Evolutionary conservation across 2,329 filamentous ascomycete species (phyloP).

Genomic region (Rhytidhysteron rufulum): DNA sequence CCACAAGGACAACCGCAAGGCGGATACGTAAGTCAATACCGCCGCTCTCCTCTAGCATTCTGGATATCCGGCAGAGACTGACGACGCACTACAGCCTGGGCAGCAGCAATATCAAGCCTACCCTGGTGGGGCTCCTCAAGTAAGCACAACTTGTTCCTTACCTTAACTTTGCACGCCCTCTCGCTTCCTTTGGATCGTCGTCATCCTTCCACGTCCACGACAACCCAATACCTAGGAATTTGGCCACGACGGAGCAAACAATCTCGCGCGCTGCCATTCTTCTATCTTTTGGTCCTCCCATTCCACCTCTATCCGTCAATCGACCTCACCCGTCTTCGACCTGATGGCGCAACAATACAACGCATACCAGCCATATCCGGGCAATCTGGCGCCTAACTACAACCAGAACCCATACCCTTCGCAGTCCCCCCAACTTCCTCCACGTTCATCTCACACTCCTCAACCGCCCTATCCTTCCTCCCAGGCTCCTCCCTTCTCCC

Average conservation of each 20-base stretch:
- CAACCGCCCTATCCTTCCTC: constrained; percentile 41
- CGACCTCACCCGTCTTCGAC: constrained; percentile 5
- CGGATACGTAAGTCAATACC: constrained; percentile 51
- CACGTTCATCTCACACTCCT: constrained; percentile 30
- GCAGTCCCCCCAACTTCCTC: constrained; percentile 26
- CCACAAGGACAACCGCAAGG: constrained; percentile 36
- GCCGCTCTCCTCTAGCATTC: constrained; percentile 3
- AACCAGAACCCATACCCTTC: constrained; percentile 19
- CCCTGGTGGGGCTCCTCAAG: constrained; percentile 37
- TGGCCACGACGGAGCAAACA: too few species aligned
- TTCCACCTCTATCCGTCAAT: constrained; percentile 5
- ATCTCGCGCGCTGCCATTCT: constrained; percentile 2
- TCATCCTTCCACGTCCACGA: not conserved
- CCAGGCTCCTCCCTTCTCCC: constrained; percentile 28
- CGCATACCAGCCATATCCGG: constrained; percentile 31
- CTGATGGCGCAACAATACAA: constrained; percentile 4
- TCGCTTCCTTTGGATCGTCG: constrained; percentile 30
- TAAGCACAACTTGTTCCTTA: constrained; percentile 24
- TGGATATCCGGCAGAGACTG: constrained; percentile 14
- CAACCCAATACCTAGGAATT: constrained; percentile 5
- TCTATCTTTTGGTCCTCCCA: constrained; percentile 1
- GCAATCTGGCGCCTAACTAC: constrained; percentile 18
- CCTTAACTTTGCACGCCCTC: constrained; percentile 13
- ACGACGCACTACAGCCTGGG: constrained; percentile 33
- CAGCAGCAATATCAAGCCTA: constrained; percentile 56